Conservation (phyloP, 805 yeast genomes). For the Diddensiella transvaalensis region DNA sequence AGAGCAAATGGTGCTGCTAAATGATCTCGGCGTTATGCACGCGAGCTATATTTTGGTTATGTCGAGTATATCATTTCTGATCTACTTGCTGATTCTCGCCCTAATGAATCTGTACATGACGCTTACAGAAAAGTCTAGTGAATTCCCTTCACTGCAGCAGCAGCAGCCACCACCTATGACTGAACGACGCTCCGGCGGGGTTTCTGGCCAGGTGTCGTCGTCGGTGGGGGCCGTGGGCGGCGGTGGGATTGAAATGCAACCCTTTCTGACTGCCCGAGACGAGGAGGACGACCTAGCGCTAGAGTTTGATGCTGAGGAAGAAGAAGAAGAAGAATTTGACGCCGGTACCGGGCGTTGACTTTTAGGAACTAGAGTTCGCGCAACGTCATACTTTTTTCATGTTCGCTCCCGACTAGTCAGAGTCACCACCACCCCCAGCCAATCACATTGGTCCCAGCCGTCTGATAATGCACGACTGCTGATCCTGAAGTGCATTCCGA, state of each 20-base stretch:
- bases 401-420: too few species aligned
- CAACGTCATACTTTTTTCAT: too few species aligned
- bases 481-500: neutral
- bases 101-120: constrained; percentile 56
- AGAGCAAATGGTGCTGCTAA: constrained; percentile 72
- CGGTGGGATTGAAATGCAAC: constrained; percentile 28
- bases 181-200: neutral
- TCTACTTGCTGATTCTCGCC: constrained; percentile 63
- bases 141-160: neutral
- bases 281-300: constrained; percentile 22
- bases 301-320: constrained; percentile 26
- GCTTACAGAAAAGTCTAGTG: constrained; percentile 25
- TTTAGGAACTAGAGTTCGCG: too few species aligned
- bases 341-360: neutral
- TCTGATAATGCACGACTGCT: constrained; percentile 5
- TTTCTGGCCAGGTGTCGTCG: neutral
- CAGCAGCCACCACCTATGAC: constrained; percentile 10
- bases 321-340: constrained; percentile 17
- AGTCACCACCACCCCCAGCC: constrained; percentile 3
- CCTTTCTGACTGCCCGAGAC: constrained; percentile 19
- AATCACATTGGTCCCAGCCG: neutral
- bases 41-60: constrained; percentile 74
- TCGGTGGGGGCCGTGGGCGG: too few species aligned
- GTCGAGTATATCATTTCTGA: constrained; percentile 67
- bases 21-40: constrained; percentile 76